Conservation (phyloP, 2,329 filamentous ascomycete species). For the Apiospora marii region DNA sequence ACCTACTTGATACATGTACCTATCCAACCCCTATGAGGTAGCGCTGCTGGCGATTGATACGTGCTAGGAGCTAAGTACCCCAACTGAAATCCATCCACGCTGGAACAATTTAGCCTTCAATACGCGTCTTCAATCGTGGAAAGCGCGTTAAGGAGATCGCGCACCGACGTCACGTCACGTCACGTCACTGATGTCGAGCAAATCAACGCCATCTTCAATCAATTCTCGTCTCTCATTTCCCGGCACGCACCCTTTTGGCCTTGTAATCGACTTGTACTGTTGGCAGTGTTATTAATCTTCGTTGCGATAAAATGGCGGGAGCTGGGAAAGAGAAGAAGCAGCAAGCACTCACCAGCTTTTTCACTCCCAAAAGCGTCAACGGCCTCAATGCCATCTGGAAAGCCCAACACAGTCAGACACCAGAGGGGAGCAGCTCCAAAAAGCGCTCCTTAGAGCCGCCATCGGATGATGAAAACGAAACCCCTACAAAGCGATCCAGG, state of each 20-base stretch:
- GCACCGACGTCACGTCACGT: neutral
- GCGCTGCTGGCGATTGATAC: no score
- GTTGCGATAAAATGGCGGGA: conserved; percentile 44
- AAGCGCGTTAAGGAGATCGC: conserved; percentile 7
- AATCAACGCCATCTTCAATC: neutral
- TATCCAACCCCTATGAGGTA: no score
- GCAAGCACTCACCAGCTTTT: conserved; percentile 86
- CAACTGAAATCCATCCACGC: no score
- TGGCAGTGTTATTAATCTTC: neutral
- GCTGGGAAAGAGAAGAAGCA: conserved; percentile 70
- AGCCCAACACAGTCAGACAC: conserved; percentile 40
- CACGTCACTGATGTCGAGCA: neutral
- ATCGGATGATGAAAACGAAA: conserved; percentile 56
- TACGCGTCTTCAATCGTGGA: conserved; percentile 9
- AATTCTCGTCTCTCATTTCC: neutral
- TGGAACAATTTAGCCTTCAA: neutral
- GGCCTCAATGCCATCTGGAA: conserved; percentile 48
- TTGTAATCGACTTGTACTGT: neutral
- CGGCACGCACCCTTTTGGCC: neutral
- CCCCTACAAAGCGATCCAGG: conserved; percentile 39
- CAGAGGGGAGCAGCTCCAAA: conserved; percentile 39
- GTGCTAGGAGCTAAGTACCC: no score
- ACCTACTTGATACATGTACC: no score
- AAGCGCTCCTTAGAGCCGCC: conserved; percentile 61
- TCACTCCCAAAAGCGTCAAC: conserved; percentile 68